Percentiles rank a stretch among this genome's conserved stretches.
These are phyloP conservation scores for Thermoascus crustaceus DNA, from an alignment of 2,329 filamentous ascomycete genomes.

Conservation along the genomic window DNA sequence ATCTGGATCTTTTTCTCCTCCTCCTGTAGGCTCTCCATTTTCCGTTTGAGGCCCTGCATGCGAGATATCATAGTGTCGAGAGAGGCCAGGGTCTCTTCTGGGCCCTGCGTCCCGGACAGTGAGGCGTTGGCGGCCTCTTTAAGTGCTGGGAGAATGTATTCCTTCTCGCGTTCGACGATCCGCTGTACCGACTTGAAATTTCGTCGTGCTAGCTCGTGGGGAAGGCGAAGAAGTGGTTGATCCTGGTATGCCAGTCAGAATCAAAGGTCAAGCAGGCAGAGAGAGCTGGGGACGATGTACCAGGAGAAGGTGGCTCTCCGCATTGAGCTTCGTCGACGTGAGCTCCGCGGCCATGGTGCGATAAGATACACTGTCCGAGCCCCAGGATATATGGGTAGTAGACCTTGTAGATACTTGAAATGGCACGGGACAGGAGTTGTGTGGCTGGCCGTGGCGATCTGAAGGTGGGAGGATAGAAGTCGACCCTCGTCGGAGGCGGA, in stretches of 20 bases:
- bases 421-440: no score
- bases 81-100: conserved; percentile 66
- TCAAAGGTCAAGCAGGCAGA: conserved; percentile 7
- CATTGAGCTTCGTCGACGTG: conserved; percentile 41
- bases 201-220: conserved; percentile 84
- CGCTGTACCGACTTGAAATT: conserved; percentile 73
- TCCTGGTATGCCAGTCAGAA: conserved; percentile 49
- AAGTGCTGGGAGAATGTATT: conserved; percentile 41
- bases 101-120: conserved; percentile 52
- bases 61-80: conserved; percentile 78
- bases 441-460: no score
- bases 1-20: conserved; percentile 72
- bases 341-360: conserved; percentile 35
- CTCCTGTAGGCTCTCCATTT: conserved; percentile 66
- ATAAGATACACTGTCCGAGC: background rate
- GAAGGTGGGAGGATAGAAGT: no score
- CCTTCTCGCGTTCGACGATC: conserved; percentile 40
- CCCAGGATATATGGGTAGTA: background rate
- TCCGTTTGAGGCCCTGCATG: conserved; percentile 81
- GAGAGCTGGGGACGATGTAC: conserved; percentile 22
- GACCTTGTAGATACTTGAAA: no score
- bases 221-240: conserved; percentile 86
- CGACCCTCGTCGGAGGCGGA: no score
- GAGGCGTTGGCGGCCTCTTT: conserved; percentile 53
- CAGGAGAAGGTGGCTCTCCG: conserved; percentile 43